These are phyloP conservation scores for Hondaea fermentalgiana DNA, from an alignment of 108 stramenopile species.

Conservation along the genomic window DNA sequence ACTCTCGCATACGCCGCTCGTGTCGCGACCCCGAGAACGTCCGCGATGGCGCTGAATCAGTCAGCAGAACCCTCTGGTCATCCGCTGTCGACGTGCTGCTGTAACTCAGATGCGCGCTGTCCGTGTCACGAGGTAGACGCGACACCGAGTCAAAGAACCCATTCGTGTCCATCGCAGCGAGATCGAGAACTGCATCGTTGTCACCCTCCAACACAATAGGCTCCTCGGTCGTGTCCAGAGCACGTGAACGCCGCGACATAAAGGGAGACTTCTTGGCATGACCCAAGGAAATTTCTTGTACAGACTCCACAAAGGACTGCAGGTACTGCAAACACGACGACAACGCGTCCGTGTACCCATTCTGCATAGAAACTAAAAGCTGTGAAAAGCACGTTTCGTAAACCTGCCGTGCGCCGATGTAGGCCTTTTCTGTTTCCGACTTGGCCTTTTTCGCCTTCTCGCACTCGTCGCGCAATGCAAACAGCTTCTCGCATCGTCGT, in stretches of 20 bases:
- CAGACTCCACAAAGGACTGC: not conserved
- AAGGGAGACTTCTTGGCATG: not conserved
- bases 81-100: not conserved
- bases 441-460: not conserved
- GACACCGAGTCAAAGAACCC: not conserved
- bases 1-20: not conserved
- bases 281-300: not conserved
- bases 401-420: not conserved
- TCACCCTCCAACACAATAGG: slow-evolving; percentile 1
- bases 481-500: not conserved
- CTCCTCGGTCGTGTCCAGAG: not conserved
- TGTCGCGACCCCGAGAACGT: not conserved
- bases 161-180: slow-evolving; percentile 11
- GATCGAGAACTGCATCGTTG: not conserved
- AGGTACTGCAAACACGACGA: not conserved
- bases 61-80: not conserved
- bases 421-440: not conserved
- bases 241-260: not conserved
- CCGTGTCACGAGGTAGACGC: not conserved
- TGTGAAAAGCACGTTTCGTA: not conserved
- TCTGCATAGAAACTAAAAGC: not conserved
- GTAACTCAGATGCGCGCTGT: not conserved
- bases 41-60: not conserved
- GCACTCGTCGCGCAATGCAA: not conserved
- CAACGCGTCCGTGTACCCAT: not conserved